Base-by-base conservation (phyloP, 2,329 filamentous ascomycete species). In the Monilinia fructigena region DNA sequence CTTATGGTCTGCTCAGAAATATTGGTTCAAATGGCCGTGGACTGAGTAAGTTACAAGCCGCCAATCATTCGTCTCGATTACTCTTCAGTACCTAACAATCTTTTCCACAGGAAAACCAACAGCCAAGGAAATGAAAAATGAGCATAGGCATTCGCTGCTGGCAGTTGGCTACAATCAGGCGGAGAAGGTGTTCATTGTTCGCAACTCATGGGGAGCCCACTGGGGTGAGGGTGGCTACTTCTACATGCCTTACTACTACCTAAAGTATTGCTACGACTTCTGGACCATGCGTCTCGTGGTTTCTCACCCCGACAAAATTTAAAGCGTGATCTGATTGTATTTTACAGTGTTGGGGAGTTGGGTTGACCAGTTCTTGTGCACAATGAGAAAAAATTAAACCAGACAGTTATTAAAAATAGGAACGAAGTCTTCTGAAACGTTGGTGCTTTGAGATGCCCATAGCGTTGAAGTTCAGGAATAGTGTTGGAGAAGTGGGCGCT, bases 401-500 rank as follows among this genome's bases (percentile, higher is more conserved):
- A 53, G 28, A 35, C 45, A 16, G 18, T 60, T 60, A 47, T 65
- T 45, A 28, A 65, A 60, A 31, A 31, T 45, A n/a, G 14, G 3
- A 35, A 35, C 26, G 35, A 60, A n/a, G 50, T 38, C 35, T 20
- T 45, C 31, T 10, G 14, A 35, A 2, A 31, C 35, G 47, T 60
- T 65, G 26, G 23, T 23, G 47, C 26, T 65, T 60, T 35, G 35
- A 56, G 47, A 60, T 60, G 63, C 31, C 26, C 35, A 60, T 53
- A 14, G 23, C 35, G 45, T 45, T 23, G 45, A 28, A 28, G 18
- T 40, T 26, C 40, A 65, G 42, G 31, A 58, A 64, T 64, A 64
- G 62, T 42, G 23, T 50, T 56, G 20, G 14, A 55, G 45, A 26
- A 60, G 14, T 60, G 35, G 54, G 63, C 63, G 55, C 54, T 65